These are phyloP conservation scores for Gracilaria caudata DNA, from an alignment of 23 red algal species.

Conservation along the genomic window DNA sequence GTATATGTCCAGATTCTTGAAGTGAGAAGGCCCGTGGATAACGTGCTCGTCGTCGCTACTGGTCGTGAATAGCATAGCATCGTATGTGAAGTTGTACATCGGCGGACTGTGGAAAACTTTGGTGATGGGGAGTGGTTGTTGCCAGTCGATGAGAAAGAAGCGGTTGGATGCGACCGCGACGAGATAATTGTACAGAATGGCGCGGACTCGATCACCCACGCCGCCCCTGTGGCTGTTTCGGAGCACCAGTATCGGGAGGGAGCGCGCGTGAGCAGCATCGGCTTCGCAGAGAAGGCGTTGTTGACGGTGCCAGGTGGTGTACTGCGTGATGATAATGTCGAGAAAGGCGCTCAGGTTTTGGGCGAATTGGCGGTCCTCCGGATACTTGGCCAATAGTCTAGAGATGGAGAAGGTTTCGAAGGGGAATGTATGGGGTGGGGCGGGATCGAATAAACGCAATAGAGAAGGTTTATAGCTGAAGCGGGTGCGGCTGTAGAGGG, in stretches of 20 bases:
- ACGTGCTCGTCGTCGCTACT: neutral
- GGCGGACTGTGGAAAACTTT: neutral
- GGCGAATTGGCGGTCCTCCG: neutral
- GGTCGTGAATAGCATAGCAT: neutral
- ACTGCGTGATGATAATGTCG: conserved; percentile 16
- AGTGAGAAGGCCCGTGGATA: neutral
- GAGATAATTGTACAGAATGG: neutral
- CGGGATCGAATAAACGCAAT: neutral
- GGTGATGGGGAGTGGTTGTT: neutral
- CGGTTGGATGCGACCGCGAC: neutral
- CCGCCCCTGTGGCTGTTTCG: neutral
- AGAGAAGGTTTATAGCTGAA: neutral
- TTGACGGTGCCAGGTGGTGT: conserved; percentile 7
- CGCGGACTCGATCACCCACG: conserved; percentile 7
- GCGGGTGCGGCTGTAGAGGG: too few relatives aligned
- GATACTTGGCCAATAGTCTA: neutral
- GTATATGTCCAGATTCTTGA: neutral
- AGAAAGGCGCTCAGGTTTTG: neutral
- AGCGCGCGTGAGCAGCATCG: neutral
- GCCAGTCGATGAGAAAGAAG: conserved; percentile 18
- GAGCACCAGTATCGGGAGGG: neutral
- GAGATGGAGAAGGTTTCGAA: conserved; percentile 6
- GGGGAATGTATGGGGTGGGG: neutral
- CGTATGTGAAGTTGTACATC: conserved; percentile 20
- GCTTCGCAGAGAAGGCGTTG: neutral